Evolutionary conservation across 1,284 basidiomycete genomes (phyloP).

Genomic region (Ceratobasidium sp.): DNA sequence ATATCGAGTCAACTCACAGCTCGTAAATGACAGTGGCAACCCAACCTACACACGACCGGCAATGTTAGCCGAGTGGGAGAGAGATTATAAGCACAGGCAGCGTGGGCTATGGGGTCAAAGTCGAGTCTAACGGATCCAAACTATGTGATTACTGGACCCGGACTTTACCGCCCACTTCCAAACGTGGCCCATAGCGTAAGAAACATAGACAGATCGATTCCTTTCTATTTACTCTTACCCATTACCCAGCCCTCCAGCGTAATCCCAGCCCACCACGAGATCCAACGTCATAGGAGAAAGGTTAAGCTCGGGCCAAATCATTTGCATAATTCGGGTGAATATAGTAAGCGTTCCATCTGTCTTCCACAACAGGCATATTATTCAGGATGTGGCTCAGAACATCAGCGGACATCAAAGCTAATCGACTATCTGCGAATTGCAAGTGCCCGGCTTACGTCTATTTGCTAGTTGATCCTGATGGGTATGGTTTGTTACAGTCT

Average conservation of each 20-base stretch:
- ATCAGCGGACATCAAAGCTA: too few species aligned
- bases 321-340: neutral
- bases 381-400: too few species aligned
- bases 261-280: neutral
- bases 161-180: constrained; percentile 23
- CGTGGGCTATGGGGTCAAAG: constrained; percentile 27
- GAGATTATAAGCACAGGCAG: neutral
- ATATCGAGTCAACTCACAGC: constrained; percentile 3
- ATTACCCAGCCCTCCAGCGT: neutral
- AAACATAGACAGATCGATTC: constrained; percentile 15
- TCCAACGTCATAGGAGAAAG: neutral
- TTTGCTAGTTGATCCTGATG: too few species aligned
- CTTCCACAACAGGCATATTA: too few species aligned
- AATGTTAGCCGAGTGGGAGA: neutral
- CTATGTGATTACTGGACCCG: constrained; percentile 29
- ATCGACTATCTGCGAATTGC: too few species aligned
- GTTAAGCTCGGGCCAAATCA: neutral
- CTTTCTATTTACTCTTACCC: neutral
- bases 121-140: constrained; percentile 25
- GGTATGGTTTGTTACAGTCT: too few species aligned
- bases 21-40: neutral
- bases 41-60: neutral
- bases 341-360: neutral
- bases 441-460: too few species aligned
- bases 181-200: constrained; percentile 9